Evolutionary conservation across 164 flowering plant genomes (phyloP), one percentile per base, ranked within the genome.

Genomic region (Amborella trichopoda): DNA sequence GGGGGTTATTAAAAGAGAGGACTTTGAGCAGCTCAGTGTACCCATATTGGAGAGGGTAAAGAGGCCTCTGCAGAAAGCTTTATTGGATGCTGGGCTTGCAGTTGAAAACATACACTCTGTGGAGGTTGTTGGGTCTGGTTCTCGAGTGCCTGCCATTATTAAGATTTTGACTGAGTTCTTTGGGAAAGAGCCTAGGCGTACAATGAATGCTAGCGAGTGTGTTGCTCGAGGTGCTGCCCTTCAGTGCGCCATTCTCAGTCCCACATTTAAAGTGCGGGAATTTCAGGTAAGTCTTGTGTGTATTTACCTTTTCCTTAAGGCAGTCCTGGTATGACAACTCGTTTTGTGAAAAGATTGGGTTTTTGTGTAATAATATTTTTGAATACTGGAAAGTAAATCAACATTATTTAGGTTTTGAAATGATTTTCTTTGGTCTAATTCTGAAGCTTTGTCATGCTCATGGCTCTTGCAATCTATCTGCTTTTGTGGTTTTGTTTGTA

Each of bases 151-250:
- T 37, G 96, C 96, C 3, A 55, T 88, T n/a, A 60, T 79, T 4
- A 88, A 55, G 67, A 88, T 83, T 21, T 47, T 88, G 64, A 72
- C 83, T 0, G 96, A 84, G 27, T 76, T 81, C 49, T 88, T 87
- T 44, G 82, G 83, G 26, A 87, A 87, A 66, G 96, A 83, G 53
- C 94, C 93, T 2, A 76, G 94, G 60, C 78, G 94, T 0, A 88
- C 96, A 3, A 84, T 83, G 94, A 88, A 88, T 73, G 96, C 96
- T 6, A 88, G 94, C 62, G 96, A 88, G 64, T 84, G 91, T 68
- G 94, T 88, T 50, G 83, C 90, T 4, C 78, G 74, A 32, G 96
- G 96, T 0, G 68, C 70, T 68, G 96, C 96, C 6, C 62, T 87
- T 22, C 68, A 87, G 49, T 87, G 96, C 60, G 96, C 96, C 10